phyloP scores from a whole-genome alignment of 257 asterid species.

The Eucommia ulmoides region DNA sequence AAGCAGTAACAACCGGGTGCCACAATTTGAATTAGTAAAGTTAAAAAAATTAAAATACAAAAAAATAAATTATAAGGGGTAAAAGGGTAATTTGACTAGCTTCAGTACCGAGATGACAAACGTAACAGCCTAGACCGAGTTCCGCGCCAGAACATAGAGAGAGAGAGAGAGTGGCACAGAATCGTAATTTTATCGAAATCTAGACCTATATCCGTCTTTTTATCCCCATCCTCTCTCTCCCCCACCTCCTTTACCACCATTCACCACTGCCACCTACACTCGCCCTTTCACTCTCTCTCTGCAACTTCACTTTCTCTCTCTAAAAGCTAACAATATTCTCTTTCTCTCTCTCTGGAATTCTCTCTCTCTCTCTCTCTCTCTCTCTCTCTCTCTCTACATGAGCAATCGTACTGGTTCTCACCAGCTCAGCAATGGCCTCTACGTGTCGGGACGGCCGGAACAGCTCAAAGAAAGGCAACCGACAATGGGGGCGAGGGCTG shows the following conservation, averaged over 20 bases:
- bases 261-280: slow-evolving; percentile 7
- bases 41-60: no score
- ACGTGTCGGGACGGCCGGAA: slow-evolving; percentile 83
- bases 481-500: slow-evolving; percentile 59
- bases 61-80: no score
- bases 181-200: no score
- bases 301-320: background rate
- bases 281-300: background rate
- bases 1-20: no score
- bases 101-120: no score
- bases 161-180: no score
- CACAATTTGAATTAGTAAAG: no score
- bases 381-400: slow-evolving; percentile 22
- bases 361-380: background rate
- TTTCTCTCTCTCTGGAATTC: slow-evolving; percentile 9
- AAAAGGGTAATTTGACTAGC: no score
- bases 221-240: slow-evolving; percentile 22
- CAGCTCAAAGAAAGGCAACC: slow-evolving; percentile 62
- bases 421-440: slow-evolving; percentile 79
- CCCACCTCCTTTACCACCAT: slow-evolving; percentile 22
- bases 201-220: no score
- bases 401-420: slow-evolving; percentile 71
- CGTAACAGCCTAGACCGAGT: no score
- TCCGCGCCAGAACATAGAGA: no score
- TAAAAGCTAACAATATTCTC: no score